Base-by-base conservation (phyloP, 257 asterid species). In the Scutellaria galericulata region DNA sequence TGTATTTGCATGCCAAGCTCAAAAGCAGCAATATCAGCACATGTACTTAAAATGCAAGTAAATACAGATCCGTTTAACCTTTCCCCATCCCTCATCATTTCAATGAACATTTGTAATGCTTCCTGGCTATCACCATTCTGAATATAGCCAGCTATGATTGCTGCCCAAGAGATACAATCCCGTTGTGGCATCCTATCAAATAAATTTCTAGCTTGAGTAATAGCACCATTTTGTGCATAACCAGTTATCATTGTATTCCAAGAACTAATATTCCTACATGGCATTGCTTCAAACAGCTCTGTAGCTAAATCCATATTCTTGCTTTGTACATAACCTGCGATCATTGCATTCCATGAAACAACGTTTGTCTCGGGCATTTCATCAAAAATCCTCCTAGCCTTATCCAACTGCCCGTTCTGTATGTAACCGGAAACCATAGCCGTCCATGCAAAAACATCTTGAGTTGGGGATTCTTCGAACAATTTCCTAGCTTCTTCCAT, bases 201-300 rank as follows among this genome's bases (percentile, higher is more conserved):
- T 75, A 94, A 78, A 65, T 58, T 81, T 71, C 88, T 86, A 52
- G 97, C 97, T 18, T 70, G 84, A 63, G 65, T 77, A 68, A 90
- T 81, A 71, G 86, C 89, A 22, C 85, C 89, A 65, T 74, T 87
- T 74, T 89, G 97, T 72, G 95, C 90, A 82, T 83, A 91, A 68
- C 98, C 93, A 0, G 98, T 89, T 27, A 93, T 85, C 92, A 93
- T 83, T 3, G 98, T 89, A 80, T 94, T 94, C 97, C 98, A 91
- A 7, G 98, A 91, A 81, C 95, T 86, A 75, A 80, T 77, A 69
- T 91, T 91, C 69, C 84, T 83, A 62, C 82, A 77, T 45, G 96
- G 96, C 97, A 93, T 91, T 71, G 82, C 84, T 50, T 88, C 90
- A 70, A 93, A 93, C 80, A 91, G 78, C 74, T 91, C 91, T 75